Base-by-base conservation (phyloP, 2,329 filamentous ascomycete genomes). In the Colletotrichum sp. region DNA sequence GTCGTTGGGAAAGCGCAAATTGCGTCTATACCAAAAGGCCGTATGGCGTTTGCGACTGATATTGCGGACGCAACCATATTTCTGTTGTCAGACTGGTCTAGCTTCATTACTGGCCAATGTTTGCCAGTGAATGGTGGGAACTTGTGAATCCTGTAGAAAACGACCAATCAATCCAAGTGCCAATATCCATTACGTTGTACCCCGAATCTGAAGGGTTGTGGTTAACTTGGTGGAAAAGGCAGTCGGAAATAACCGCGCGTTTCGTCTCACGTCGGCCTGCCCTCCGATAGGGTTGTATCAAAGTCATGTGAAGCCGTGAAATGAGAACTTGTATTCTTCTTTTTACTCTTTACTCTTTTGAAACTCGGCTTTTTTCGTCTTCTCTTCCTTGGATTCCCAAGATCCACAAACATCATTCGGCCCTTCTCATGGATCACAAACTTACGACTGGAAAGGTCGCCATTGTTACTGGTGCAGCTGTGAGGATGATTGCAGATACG, bases 1-100 rank as follows among this genome's bases (percentile, higher is more conserved):
- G 18, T 48, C 18, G 6, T 48, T 12, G 38, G 38, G 18, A n/a
- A 21, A n/a, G 18, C 38, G 9, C 38, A 48, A 48, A 48, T 48
- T 21, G 38, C 18, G 9, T 6, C 38, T 9, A 48, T 48, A 48
- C 18, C 38, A 48, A 48, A 48, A 48, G 38, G 38, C 38, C 18
- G 38, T 4, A 48, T 48, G 38, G 62, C 62, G 28, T 65, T 36
- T 48, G 62, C 34, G 10, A 65, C 62, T 16, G 62, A 65, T 34
- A 26, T 65, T 34, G 62, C 62, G 15, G 62, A 65, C 9, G 62
- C 62, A n/a, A 26, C 48, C 34, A 34, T 48, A 9, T 65, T 65
- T 38, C 13, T 65, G 16, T 6, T 65, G 30, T 65, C 62, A 65
- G 62, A 65, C 62, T 65, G 62, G 62, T 65, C 62, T 18, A 28